Evolutionary conservation across 345 rosid species (phyloP), one percentile per base, ranked within the genome.

Genomic region (Eutrema japonicum): DNA sequence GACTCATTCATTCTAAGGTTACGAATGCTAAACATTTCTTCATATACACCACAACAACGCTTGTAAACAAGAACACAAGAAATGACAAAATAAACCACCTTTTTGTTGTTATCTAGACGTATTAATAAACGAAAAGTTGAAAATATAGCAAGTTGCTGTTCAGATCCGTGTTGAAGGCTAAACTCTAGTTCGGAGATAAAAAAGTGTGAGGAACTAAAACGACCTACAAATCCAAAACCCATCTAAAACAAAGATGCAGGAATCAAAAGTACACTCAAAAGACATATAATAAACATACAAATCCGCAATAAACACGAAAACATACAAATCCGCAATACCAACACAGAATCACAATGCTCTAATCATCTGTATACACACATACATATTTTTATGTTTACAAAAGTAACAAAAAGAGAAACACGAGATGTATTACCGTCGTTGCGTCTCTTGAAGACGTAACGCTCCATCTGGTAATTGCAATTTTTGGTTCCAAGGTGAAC

Each of bases 401-500:
- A 38, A 26, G 35, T 3, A 37, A 18, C n/a, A 45, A 18, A 5
- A 29, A 32, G 5, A 32, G 4, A 3, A 14, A 50, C 7, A 64
- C 3, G 9, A 35, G 56, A 41, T 6, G 36, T 6, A 33, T 13
- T 80, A 93, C 98, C 98, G 42, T 93, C 98, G 62, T 88, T 85
- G 71, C 96, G 91, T 59, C 98, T 86, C 89, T 93, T 93, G 89
- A 90, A 90, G 62, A 85, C 92, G 73, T 93, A 93, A 8, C 96
- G 90, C 58, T 93, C 98, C 98, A 93, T 93, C 77, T 93, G 98
- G 80, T 78, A 93, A 30, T 93, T 86, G 47, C 96, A 90, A 70
- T 93, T 90, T 70, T 93, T 93, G 72, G 98, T 93, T 2, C 98
- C 98, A 53, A 90, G 88, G 64, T 93, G 97, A 49, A 93, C 98